Evolutionary conservation across 345 rosid genomes (phyloP), one percentile per base, ranked within the genome.

Genomic region (Excoecaria agallocha): DNA sequence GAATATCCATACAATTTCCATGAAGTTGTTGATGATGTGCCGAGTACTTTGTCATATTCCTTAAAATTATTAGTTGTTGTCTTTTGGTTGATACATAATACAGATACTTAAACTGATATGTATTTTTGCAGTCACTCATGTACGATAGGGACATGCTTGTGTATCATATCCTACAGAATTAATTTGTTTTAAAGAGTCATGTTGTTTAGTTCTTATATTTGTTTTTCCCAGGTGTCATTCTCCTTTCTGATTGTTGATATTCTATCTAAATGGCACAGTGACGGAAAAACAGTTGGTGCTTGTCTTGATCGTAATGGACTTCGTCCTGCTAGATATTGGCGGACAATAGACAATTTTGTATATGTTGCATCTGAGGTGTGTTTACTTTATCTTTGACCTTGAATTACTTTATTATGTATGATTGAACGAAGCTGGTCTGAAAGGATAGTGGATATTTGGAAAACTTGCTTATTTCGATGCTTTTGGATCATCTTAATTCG

Each of bases 261-360:
- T 77, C 81, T 75, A 65, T 84, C 82, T 76, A 66, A 82, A 78
- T 81, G 83, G 74, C 77, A 66, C 85, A 95, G 99, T 86, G 99
- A 95, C 84, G 99, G 99, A 77, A 95, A 95, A 87, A 95, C 97
- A 82, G 96, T 95, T 66, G 99, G 99, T 59, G 99, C 99, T 73
- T 89, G 94, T 81, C 98, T 95, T 73, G 98, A 95, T 77, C 90
- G 99, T 62, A 95, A 95, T 73, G 99, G 99, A 50, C 99, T 95
- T 85, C 98, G 99, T 75, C 99, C 99, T 58, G 99, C 99, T 82
- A 86, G 99, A 78, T 95, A 95, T 69, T 95, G 99, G 99, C 86
- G 89, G 74, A 95, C 99, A 9, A 81, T 77, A 41, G 99, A 95
- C 87, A 95, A 95, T 86, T 77, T 91, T 56, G 99, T 95, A 71